Evolutionary conservation across 768 basidiomycete species (phyloP).

Genomic region (Boletellus ananiceps): DNA sequence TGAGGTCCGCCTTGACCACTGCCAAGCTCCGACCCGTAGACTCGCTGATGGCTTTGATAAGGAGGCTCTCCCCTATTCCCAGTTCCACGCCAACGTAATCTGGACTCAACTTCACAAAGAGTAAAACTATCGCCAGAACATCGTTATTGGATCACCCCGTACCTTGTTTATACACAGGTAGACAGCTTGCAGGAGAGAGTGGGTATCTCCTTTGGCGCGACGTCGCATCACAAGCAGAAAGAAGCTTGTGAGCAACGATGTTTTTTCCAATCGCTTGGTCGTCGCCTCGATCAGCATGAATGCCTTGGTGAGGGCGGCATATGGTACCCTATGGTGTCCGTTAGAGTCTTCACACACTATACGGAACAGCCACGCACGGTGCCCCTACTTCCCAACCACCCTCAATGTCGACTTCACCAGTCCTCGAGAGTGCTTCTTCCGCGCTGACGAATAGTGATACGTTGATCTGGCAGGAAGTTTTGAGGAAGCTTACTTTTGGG

Average conservation of each 20-base stretch:
- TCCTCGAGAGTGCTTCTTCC: slow-evolving; percentile 59
- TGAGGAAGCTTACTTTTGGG: slow-evolving; percentile 51
- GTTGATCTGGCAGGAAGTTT: background rate
- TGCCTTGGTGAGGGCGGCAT: slow-evolving; percentile 84
- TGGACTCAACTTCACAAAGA: slow-evolving; percentile 66
- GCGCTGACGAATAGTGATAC: slow-evolving; percentile 41
- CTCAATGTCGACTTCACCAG: slow-evolving; percentile 66
- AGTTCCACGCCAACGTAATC: slow-evolving; percentile 95
- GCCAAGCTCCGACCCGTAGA: slow-evolving; percentile 86
- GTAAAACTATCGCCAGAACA: background rate
- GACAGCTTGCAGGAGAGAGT: slow-evolving; percentile 79
- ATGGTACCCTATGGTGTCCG: slow-evolving; percentile 66
- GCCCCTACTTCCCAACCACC: slow-evolving; percentile 83
- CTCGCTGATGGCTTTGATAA: slow-evolving; percentile 93
- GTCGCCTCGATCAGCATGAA: slow-evolving; percentile 91
- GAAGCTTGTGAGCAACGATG: slow-evolving; percentile 81
- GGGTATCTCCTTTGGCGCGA: slow-evolving; percentile 67
- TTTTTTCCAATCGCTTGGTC: slow-evolving; percentile 93
- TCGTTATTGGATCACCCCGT: slow-evolving; percentile 21
- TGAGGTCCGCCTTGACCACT: slow-evolving; percentile 85
- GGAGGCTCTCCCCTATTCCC: slow-evolving; percentile 91
- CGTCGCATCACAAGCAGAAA: slow-evolving; percentile 85
- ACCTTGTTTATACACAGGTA: slow-evolving; percentile 98
- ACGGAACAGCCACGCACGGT: slow-evolving; percentile 52
- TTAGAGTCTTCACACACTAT: background rate